These are phyloP conservation scores for Fusarium temperatum DNA, from an alignment of 2,329 filamentous ascomycete species.

Conservation along the genomic window DNA sequence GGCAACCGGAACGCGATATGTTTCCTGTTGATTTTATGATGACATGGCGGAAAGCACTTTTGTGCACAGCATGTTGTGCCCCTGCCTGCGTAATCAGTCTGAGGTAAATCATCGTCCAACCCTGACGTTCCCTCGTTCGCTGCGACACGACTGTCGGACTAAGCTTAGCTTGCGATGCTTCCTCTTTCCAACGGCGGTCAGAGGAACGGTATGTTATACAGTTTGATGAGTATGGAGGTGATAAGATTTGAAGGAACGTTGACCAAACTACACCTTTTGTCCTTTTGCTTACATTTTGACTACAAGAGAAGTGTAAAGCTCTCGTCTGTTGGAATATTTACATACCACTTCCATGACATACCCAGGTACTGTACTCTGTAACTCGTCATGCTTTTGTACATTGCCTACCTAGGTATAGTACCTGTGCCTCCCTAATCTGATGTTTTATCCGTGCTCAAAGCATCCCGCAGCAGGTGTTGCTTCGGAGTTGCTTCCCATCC, in stretches of 20 bases:
- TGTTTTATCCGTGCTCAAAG: slow-evolving; percentile 22
- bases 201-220: neutral
- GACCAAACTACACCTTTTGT: neutral
- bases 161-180: slow-evolving; percentile 16
- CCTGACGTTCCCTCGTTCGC: slow-evolving; percentile 1
- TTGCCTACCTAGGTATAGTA: neutral
- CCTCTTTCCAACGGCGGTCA: neutral
- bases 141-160: neutral
- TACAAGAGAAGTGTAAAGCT: neutral
- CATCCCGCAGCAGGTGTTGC: slow-evolving; percentile 30
- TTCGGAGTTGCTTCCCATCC: slow-evolving; percentile 36
- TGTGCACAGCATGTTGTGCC: slow-evolving; percentile 10
- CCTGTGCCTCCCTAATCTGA: slow-evolving; percentile 11
- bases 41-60: slow-evolving; percentile 4
- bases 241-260: slow-evolving; percentile 7
- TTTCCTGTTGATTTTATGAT: slow-evolving; percentile 29
- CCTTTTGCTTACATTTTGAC: neutral
- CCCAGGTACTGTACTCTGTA: neutral
- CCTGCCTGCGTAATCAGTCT: slow-evolving; percentile 33
- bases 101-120: slow-evolving; percentile 16
- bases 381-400: neutral
- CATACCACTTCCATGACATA: too few relatives aligned
- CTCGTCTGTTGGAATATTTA: neutral
- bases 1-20: slow-evolving; percentile 25
- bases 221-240: neutral